Evolutionary conservation across 1,284 basidiomycete species (phyloP).

Genomic region (Trichosporon sp.): DNA sequence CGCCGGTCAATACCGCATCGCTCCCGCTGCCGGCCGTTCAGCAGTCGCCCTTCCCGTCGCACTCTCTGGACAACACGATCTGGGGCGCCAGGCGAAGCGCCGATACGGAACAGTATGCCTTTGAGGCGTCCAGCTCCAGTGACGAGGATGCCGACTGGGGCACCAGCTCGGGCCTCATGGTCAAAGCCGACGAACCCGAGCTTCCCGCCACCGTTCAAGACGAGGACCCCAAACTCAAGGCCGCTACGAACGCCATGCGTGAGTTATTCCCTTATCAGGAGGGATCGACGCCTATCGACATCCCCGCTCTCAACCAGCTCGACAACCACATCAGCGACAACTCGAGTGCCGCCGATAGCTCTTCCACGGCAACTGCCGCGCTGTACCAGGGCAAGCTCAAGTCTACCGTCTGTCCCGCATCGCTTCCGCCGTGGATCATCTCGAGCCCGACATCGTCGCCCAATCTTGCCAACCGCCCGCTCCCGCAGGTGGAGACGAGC

Average conservation of each 20-base stretch:
- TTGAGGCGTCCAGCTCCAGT: conserved; percentile 45
- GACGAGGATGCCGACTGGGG: conserved; percentile 52
- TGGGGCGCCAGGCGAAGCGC: conserved; percentile 43
- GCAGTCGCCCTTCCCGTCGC: conserved; percentile 51
- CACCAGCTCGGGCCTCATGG: conserved; percentile 39
- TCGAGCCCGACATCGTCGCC: conserved; percentile 50
- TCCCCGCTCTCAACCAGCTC: conserved; percentile 41
- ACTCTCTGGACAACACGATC: conserved; percentile 53
- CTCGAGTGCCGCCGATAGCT: conserved; percentile 36
- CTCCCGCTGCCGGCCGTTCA: conserved; percentile 31
- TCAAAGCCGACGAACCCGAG: conserved; percentile 40
- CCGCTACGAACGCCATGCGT: conserved; percentile 50
- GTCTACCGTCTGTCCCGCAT: conserved; percentile 36
- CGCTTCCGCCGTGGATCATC: conserved; percentile 42
- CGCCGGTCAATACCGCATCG: conserved; percentile 29
- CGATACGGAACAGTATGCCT: conserved; percentile 32
- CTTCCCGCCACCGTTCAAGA: conserved; percentile 30
- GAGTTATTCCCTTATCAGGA: conserved; percentile 44
- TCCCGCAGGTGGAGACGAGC: conserved; percentile 36
- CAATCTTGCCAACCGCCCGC: conserved; percentile 29
- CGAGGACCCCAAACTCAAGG: conserved; percentile 47
- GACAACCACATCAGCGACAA: conserved; percentile 42
- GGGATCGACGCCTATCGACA: conserved; percentile 24
- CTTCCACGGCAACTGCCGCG: conserved; percentile 35
- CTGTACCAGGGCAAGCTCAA: conserved; percentile 39